phyloP scores from a whole-genome alignment of 2,329 filamentous ascomycete genomes.

The Plectosphaerella plurivora region DNA sequence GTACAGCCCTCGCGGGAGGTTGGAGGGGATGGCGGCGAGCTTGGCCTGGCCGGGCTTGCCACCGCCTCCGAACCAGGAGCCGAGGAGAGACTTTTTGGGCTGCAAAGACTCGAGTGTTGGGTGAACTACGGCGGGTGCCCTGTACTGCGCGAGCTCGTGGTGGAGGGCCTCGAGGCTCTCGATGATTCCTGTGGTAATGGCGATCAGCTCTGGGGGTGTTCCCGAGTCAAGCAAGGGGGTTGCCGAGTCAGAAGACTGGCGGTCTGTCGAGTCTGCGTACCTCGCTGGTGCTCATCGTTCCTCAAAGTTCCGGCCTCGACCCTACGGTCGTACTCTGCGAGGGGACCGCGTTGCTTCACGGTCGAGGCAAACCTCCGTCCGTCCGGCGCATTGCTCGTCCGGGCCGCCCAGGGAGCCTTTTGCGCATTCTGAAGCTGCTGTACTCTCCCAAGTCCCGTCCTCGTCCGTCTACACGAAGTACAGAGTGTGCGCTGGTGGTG shows the following conservation, averaged over 20 bases:
- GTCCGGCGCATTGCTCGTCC: neutral
- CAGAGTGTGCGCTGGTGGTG: neutral
- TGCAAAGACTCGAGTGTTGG: slow-evolving; percentile 70
- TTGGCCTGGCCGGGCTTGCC: slow-evolving; percentile 26
- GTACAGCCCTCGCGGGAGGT: slow-evolving; percentile 84
- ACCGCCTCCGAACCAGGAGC: slow-evolving; percentile 56
- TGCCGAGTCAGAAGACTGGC: slow-evolving; percentile 16
- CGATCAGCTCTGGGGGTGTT: slow-evolving; percentile 3
- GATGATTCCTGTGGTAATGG: slow-evolving; percentile 63
- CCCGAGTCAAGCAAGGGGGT: neutral
- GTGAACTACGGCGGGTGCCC: slow-evolving; percentile 68
- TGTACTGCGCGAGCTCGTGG: slow-evolving; percentile 72
- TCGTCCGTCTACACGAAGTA: neutral
- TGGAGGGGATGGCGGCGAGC: slow-evolving; percentile 58
- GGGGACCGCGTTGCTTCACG: slow-evolving; percentile 55
- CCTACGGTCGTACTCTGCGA: slow-evolving; percentile 82
- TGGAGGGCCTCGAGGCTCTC: slow-evolving; percentile 85
- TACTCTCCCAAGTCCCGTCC: too few relatives aligned
- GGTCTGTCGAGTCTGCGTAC: slow-evolving; percentile 31
- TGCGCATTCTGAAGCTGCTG: too few relatives aligned
- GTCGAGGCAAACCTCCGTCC: slow-evolving; percentile 9
- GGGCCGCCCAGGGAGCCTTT: neutral
- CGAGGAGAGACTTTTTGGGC: slow-evolving; percentile 48
- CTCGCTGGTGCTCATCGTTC: slow-evolving; percentile 88
- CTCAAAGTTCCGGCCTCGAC: slow-evolving; percentile 70